Evolutionary conservation across 805 yeast species (phyloP), one percentile per base, ranked within the genome.

Genomic region (Candida broadrunensis): DNA sequence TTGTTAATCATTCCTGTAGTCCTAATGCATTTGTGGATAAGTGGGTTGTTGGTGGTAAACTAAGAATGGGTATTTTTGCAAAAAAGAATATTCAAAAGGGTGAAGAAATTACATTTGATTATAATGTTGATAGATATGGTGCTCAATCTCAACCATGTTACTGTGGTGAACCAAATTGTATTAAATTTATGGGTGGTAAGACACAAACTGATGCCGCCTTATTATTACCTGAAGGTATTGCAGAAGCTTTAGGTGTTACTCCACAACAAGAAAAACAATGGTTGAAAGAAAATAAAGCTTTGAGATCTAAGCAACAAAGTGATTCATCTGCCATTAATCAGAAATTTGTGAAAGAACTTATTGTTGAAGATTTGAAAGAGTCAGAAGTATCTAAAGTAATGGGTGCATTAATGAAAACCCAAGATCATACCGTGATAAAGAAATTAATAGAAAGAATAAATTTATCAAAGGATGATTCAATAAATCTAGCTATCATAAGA

Each of bases 11-110:
- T 64, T 88, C 96, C 16, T 91, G 99, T 62, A 82, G 79, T 54
- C 99, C 99, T 11, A 93, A 93, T 61, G 91, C 96, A 17, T 88
- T 78, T 53, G 96, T 91, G 33, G 97, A 91, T 61, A 91, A 91
- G 67, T 91, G 99, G 99, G 93, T 90, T 14, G 98, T 91, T 12
- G 89, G 89, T 21, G 87, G 85, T 44, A 85, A 88, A 58, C 72
- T 88, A 42, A 75, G 88, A 49, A 93, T 93, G 98, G 99, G 98
- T 21, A 85, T 91, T 18, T 93, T 91, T 59, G 87, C 97, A 37
- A 85, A 85, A 50, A 71, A 96, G 47, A 63, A 72, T 20, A 88
- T 91, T 38, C 34, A 48, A 6, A 61, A 62, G 44, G 97, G 96
- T 40, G 98, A 93, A 61, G 99, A 91, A 59, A 80, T 91, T 50